These are phyloP conservation scores for Carnegiea gigantea DNA, from an alignment of 179 eudicot genomes.

Conservation along the genomic window DNA sequence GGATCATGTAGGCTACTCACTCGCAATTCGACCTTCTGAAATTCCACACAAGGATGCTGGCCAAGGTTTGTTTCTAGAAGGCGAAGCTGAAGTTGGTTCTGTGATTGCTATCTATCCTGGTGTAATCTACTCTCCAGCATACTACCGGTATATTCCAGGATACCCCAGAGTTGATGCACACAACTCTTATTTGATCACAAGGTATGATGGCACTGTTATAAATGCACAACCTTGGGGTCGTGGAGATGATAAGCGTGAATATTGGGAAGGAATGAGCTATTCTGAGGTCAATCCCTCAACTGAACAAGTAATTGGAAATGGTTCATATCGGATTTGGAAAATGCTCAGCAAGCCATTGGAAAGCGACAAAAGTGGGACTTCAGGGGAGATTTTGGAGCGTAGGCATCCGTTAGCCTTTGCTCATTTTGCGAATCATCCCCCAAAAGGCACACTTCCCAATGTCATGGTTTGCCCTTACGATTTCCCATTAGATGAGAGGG, in stretches of 20 bases:
- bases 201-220: slow-evolving; percentile 88
- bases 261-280: slow-evolving; percentile 56
- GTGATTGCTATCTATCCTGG: slow-evolving; percentile 96
- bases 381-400: slow-evolving; percentile 69
- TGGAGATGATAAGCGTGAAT: slow-evolving; percentile 68
- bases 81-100: slow-evolving; percentile 81
- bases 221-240: slow-evolving; percentile 93
- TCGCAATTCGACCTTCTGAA: slow-evolving; percentile 65
- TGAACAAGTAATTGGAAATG: slow-evolving; percentile 32
- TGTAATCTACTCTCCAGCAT: slow-evolving; percentile 83
- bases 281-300: slow-evolving; percentile 22
- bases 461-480: slow-evolving; percentile 97
- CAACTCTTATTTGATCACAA: slow-evolving; percentile 78
- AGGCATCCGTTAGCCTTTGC: slow-evolving; percentile 86
- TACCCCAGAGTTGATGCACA: slow-evolving; percentile 77
- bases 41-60: slow-evolving; percentile 91
- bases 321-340: slow-evolving; percentile 83
- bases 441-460: slow-evolving; percentile 60
- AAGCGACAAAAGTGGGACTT: slow-evolving; percentile 28
- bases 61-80: slow-evolving; percentile 76
- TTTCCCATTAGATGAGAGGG: slow-evolving; percentile 67
- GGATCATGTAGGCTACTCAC: slow-evolving; percentile 72
- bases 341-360: slow-evolving; percentile 81
- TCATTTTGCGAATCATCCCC: slow-evolving; percentile 89
- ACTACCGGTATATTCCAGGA: slow-evolving; percentile 87